Evolutionary conservation across 2,329 filamentous ascomycete genomes (phyloP).

Genomic region (Diaporthe batatas): DNA sequence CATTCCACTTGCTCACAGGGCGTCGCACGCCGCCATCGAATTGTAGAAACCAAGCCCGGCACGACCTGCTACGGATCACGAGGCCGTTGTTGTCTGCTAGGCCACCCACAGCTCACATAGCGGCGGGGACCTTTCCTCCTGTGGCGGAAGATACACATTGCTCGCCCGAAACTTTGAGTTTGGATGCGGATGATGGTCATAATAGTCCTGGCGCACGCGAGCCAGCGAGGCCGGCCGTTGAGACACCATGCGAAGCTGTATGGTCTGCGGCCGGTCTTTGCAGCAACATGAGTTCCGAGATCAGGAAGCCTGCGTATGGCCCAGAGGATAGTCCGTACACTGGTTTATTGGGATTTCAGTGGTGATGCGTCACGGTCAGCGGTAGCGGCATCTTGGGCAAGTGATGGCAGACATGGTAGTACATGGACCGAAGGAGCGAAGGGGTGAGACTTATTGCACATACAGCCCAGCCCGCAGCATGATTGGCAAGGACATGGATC

Average conservation of each 20-base stretch:
- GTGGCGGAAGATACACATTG: neutral
- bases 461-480: slow-evolving; percentile 3
- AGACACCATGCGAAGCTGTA: neutral
- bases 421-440: neutral
- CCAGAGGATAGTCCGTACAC: neutral
- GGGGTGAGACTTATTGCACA: neutral
- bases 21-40: too few relatives aligned
- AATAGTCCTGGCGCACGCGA: neutral
- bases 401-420: neutral
- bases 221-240: neutral
- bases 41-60: neutral
- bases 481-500: slow-evolving; percentile 6
- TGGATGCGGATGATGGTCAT: neutral
- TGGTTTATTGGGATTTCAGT: neutral
- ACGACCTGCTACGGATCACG: neutral
- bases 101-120: neutral
- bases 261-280: neutral
- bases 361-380: neutral
- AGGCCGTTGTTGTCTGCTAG: neutral
- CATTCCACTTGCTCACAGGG: neutral
- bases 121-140: neutral
- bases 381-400: neutral
- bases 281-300: neutral
- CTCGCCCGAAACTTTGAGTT: neutral
- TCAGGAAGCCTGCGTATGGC: neutral